Percentiles rank a stretch among this genome's conserved stretches.
Conservation (phyloP, 345 rosid species). For the Syzygium jambos region DNA sequence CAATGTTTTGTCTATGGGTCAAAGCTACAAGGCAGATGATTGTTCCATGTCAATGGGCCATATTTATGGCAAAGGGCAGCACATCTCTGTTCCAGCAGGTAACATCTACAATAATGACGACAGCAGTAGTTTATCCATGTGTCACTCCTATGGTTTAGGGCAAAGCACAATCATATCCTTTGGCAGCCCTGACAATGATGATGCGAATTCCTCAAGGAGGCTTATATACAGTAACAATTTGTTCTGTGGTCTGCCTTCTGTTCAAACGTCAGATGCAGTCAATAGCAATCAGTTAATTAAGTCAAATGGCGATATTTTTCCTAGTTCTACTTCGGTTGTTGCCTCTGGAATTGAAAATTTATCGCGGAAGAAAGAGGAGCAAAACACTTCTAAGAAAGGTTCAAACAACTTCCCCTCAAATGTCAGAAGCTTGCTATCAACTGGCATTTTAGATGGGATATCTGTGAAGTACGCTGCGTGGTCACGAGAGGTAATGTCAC, state of each 20-base stretch:
- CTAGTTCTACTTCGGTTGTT: constrained; percentile 14
- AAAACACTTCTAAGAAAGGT: constrained; percentile 52
- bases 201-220: constrained; percentile 25
- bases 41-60: constrained; percentile 35
- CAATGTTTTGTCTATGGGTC: constrained; percentile 34
- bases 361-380: constrained; percentile 49
- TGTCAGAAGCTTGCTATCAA: constrained; percentile 85
- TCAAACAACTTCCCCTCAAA: constrained; percentile 93
- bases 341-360: constrained; percentile 39
- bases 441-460: constrained; percentile 92
- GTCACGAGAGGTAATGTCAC: constrained; percentile 69
- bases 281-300: constrained; percentile 26
- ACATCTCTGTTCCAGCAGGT: constrained; percentile 11
- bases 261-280: constrained; percentile 32
- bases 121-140: constrained; percentile 1
- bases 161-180: constrained; percentile 60
- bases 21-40: constrained; percentile 31
- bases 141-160: constrained; percentile 35
- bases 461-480: constrained; percentile 79
- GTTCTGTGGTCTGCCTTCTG: constrained; percentile 36
- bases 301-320: constrained; percentile 19
- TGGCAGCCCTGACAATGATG: constrained; percentile 46
- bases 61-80: constrained; percentile 25
- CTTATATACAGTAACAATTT: constrained; percentile 34
- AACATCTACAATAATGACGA: constrained; percentile 23